Evolutionary conservation across 768 basidiomycete genomes (phyloP).

Genomic region (Paxillus involutus): DNA sequence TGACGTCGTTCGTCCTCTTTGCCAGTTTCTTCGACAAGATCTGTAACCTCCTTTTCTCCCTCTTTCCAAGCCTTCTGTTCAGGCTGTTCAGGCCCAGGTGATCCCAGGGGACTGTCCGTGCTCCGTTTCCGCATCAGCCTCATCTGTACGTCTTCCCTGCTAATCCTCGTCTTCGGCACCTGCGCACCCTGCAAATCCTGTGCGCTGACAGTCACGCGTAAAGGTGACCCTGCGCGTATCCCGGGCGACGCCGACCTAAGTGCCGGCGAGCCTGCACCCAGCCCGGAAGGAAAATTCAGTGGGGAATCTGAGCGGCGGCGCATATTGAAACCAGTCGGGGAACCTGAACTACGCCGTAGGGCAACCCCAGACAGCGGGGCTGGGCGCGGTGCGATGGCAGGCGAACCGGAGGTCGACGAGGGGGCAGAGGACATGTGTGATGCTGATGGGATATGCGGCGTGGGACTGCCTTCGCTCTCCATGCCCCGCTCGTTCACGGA

Average conservation of each 20-base stretch:
- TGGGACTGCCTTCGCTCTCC: constrained; percentile 5
- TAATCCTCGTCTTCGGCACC: constrained; percentile 45
- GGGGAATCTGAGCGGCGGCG: constrained; percentile 25
- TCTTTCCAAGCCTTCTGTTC: background rate
- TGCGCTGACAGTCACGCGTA: constrained; percentile 20
- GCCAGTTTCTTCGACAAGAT: constrained; percentile 4
- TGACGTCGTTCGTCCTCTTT: constrained; percentile 34
- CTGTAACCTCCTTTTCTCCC: background rate
- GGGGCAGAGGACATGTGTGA: constrained; percentile 4
- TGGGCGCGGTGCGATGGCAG: constrained; percentile 1
- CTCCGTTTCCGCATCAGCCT: constrained; percentile 47
- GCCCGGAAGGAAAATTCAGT: constrained; percentile 12
- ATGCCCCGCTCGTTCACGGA: constrained; percentile 10
- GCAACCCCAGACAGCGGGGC: constrained; percentile 8
- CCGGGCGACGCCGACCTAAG: constrained; percentile 21
- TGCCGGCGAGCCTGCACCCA: constrained; percentile 16
- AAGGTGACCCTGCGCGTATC: constrained; percentile 25
- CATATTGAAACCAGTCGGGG: constrained; percentile 18
- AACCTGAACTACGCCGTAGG: constrained; percentile 15
- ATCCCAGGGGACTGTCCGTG: constrained; percentile 40
- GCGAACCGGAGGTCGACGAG: background rate
- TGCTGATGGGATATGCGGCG: constrained; percentile 1
- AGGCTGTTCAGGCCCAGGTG: constrained; percentile 8
- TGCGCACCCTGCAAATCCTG: constrained; percentile 19
- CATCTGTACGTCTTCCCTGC: constrained; percentile 52